Percentiles rank a stretch among this genome's conserved stretches.
These are phyloP conservation scores for Aphanomyces stellatus DNA, from an alignment of 352 stramenopile species.

Conservation along the genomic window DNA sequence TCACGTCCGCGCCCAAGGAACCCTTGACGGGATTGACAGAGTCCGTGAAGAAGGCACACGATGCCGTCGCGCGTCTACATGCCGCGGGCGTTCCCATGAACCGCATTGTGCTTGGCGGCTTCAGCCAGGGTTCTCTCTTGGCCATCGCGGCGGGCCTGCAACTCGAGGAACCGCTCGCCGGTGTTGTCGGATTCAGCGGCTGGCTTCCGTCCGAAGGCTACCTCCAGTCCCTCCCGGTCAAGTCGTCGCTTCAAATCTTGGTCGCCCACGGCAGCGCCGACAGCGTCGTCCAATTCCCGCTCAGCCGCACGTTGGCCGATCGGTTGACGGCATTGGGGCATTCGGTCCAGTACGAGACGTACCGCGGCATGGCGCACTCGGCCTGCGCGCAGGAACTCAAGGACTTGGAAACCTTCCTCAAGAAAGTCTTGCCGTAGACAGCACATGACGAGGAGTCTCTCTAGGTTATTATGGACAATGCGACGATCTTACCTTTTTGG, in stretches of 20 bases:
- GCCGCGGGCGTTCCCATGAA: slow-evolving; percentile 40
- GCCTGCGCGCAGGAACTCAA: not conserved
- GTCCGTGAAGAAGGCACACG: slow-evolving; percentile 1
- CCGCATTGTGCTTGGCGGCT: slow-evolving; percentile 66
- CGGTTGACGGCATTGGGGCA: slow-evolving; percentile 4
- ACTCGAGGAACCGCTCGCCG: not conserved
- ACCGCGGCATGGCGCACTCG: slow-evolving; percentile 15
- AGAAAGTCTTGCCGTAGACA: not conserved
- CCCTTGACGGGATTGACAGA: slow-evolving; percentile 1
- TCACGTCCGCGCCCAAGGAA: not conserved
- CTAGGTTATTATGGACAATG: no score
- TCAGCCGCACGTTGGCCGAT: not conserved
- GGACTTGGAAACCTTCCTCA: slow-evolving; percentile 1
- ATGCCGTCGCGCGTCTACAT: slow-evolving; percentile 26
- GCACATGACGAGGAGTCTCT: no score
- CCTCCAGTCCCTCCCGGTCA: not conserved
- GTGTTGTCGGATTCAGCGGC: slow-evolving; percentile 12
- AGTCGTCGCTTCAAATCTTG: not conserved
- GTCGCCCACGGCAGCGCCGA: slow-evolving; percentile 10
- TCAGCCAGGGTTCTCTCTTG: slow-evolving; percentile 56
- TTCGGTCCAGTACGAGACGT: slow-evolving; percentile 9
- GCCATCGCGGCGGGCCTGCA: slow-evolving; percentile 27
- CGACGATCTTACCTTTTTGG: no score
- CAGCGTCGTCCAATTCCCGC: not conserved
- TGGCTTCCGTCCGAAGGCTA: slow-evolving; percentile 15